phyloP scores from a whole-genome alignment of 2,329 filamentous ascomycete species.

The Phialophora verrucosa region DNA sequence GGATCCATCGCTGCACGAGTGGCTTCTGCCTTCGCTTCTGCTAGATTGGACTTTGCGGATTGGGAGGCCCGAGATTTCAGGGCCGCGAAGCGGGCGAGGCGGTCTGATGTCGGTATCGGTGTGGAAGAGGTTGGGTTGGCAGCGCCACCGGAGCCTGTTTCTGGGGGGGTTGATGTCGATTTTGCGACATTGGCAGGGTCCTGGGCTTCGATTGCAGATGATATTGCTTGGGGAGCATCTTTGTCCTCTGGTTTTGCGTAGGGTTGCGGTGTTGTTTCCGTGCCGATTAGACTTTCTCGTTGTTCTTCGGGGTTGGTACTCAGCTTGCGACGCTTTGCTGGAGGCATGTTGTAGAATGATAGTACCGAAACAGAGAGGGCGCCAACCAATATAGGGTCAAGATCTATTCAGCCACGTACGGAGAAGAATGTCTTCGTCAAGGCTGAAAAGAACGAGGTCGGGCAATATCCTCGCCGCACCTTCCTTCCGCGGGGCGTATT shows the following conservation, averaged over 20 bases:
- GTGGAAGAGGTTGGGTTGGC: slow-evolving; percentile 18
- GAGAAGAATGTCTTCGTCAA: neutral
- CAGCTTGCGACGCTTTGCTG: slow-evolving; percentile 35
- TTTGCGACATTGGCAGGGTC: neutral
- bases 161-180: slow-evolving; percentile 4
- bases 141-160: neutral
- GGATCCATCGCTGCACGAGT: slow-evolving; percentile 80
- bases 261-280: neutral
- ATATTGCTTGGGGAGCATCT: neutral
- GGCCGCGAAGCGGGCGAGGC: slow-evolving; percentile 40
- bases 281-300: neutral
- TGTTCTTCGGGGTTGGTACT: slow-evolving; percentile 24
- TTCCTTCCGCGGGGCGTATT: slow-evolving; percentile 13
- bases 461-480: slow-evolving; percentile 24
- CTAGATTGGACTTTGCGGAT: slow-evolving; percentile 75
- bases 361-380: neutral
- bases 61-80: slow-evolving; percentile 38
- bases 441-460: neutral
- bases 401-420: neutral
- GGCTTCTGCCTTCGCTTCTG: slow-evolving; percentile 82
- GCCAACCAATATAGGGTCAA: neutral
- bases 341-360: slow-evolving; percentile 23
- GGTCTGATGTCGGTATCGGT: slow-evolving; percentile 26
- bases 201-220: slow-evolving; percentile 6
- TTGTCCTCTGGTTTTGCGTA: neutral